Evolutionary conservation across 257 asterid genomes (phyloP), one percentile per base, ranked within the genome.

Genomic region (Verbascum thapsus): DNA sequence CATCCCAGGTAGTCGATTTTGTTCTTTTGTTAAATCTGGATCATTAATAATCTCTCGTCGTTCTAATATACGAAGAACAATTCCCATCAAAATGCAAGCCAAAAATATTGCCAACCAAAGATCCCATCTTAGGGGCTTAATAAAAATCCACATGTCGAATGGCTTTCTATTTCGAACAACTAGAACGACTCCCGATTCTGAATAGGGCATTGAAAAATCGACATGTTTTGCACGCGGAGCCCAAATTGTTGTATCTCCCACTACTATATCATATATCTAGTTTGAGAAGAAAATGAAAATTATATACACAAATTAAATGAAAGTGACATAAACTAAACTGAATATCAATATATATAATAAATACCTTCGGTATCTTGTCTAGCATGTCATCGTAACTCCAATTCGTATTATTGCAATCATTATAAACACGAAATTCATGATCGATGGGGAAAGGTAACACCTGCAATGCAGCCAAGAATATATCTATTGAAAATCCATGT

Each of bases 401-500:
- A n/a, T n/a, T n/a, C n/a, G 77, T 74, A 12, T 51, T 45, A 11
- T 10, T 4, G 5, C 67, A 64, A n/a, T 47, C 78, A 20, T 73
- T 76, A 20, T 58, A 81, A 18, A 38, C 6, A 20, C 0, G 0
- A 56, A 75, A 81, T 0, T 77, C 72, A 10, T 66, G 58, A 4
- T 69, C 60, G 39, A 79, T 1, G 1, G 7, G 42, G 67, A 87
- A 77, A 47, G 82, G 81, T 8, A 80, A 65, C 12, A 8, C 20
- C 4, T 54, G 10, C 39, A 74, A 19, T 10, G 81, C 13, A 37
- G 77, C 81, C 58, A 61, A 42, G 71, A 87, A 87, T 18, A 87
- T 76, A 15, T 74, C 84, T n/a, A 87, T 76, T 9, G 84, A 52
- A 62, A 81, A 84, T 12, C 95, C 95, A 26, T 68, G 49, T 43